Percentiles rank a stretch among this genome's conserved stretches.
These are phyloP conservation scores for Brassica napus DNA, from an alignment of 345 rosid genomes.

Conservation along the genomic window DNA sequence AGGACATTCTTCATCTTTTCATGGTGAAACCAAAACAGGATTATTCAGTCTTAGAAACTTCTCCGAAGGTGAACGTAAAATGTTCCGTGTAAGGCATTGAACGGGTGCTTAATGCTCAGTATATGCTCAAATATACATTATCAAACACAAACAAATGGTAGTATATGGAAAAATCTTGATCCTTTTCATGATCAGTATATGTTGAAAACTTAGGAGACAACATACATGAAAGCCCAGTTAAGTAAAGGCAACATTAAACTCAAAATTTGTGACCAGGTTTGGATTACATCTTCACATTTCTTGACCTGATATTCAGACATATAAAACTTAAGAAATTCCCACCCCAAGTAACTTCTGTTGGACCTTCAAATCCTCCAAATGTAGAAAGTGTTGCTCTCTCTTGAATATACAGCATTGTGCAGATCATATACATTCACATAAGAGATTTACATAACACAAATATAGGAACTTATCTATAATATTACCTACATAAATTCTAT, in stretches of 20 bases:
- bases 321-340: conserved; percentile 97
- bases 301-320: conserved; percentile 81
- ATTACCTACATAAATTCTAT: background rate
- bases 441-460: background rate
- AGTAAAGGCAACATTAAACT: background rate
- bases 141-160: conserved; percentile 8
- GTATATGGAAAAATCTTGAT: background rate
- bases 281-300: conserved; percentile 86
- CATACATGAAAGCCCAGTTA: background rate
- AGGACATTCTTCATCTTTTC: background rate
- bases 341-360: conserved; percentile 93
- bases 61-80: conserved; percentile 56
- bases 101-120: conserved; percentile 65
- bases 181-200: background rate
- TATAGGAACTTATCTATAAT: background rate
- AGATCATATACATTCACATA: background rate
- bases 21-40: background rate
- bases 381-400: conserved; percentile 86
- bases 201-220: background rate
- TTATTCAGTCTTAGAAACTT: conserved; percentile 52
- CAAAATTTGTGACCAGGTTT: conserved; percentile 1
- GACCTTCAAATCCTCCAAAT: conserved; percentile 33
- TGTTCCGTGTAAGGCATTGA: conserved; percentile 52
- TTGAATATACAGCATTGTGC: conserved; percentile 36
- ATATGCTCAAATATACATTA: conserved; percentile 41